Percentiles rank a stretch among this genome's conserved stretches.
phyloP scores from a whole-genome alignment of 176 grass and related monocot genomes.

The Musa itinerans region DNA sequence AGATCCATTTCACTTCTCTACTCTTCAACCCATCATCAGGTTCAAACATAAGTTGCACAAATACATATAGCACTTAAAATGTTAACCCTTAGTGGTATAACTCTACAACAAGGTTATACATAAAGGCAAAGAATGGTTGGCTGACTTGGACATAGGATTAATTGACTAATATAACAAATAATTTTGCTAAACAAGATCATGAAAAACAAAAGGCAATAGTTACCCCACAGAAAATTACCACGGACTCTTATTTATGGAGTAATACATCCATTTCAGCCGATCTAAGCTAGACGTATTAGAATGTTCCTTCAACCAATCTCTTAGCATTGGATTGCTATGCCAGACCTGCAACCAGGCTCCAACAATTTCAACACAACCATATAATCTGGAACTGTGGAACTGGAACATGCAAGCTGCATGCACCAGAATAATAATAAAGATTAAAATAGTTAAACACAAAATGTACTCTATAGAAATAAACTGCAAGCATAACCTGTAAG shows the following conservation, averaged over 20 bases:
- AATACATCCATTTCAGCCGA: slow-evolving; percentile 81
- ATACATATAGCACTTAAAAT: no score
- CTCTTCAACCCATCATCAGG: no score
- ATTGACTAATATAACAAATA: not conserved
- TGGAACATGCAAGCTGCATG: not conserved
- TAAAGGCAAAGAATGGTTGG: no score
- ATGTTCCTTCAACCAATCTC: slow-evolving; percentile 70
- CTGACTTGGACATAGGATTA: not conserved
- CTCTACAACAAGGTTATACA: no score
- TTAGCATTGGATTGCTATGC: slow-evolving; percentile 54
- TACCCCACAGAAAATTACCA: slow-evolving; percentile 49
- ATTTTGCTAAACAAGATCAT: not conserved
- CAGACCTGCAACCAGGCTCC: slow-evolving; percentile 44
- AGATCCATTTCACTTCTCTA: no score
- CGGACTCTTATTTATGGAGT: slow-evolving; percentile 90
- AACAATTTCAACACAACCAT: slow-evolving; percentile 28
- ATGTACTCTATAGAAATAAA: slow-evolving; percentile 2
- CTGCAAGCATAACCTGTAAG: slow-evolving; percentile 41
- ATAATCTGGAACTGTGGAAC: not conserved
- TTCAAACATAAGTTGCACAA: no score
- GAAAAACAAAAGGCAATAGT: not conserved
- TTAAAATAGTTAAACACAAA: slow-evolving; percentile 12
- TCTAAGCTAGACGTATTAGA: slow-evolving; percentile 54
- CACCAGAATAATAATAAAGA: slow-evolving; percentile 20
- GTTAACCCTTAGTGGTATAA: no score